A percentile compares a stretch with the other conserved stretches of the same genome.
phyloP scores from a whole-genome alignment of 2,329 filamentous ascomycete genomes.

The Hawksworthiomyces lignivorus region DNA sequence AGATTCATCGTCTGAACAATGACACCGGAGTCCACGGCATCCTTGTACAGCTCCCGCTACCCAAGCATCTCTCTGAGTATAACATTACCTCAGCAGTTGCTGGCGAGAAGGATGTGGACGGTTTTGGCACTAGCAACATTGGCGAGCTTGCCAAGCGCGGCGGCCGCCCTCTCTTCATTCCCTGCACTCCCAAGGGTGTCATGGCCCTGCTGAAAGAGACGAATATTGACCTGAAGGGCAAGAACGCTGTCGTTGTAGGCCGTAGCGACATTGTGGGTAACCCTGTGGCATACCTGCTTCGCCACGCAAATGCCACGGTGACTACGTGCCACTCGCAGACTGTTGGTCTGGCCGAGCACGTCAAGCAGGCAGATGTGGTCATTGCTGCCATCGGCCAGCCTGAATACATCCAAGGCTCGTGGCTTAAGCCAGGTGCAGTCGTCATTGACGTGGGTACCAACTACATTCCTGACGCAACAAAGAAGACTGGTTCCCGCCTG shows the following conservation, averaged over 20 bases:
- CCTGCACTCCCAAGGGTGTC: conserved; percentile 94
- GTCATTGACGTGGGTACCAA: conserved; percentile 98
- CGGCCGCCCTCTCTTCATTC: conserved; percentile 79
- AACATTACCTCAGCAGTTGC: conserved; percentile 81
- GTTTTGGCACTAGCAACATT: conserved; percentile 90
- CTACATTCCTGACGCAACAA: conserved; percentile 80
- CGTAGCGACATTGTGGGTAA: conserved; percentile 96
- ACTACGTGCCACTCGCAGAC: conserved; percentile 94
- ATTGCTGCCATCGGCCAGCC: conserved; percentile 87
- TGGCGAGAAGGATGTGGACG: conserved; percentile 95
- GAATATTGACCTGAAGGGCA: conserved; percentile 76
- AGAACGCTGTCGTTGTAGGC: conserved; percentile 89
- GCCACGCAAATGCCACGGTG: conserved; percentile 93
- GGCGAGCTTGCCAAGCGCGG: conserved; percentile 95
- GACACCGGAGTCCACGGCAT: conserved; percentile 83
- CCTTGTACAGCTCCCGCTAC: conserved; percentile 86
- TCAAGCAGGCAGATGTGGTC: conserved; percentile 82
- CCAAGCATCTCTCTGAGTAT: conserved; percentile 84
- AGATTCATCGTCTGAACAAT: conserved; percentile 77
- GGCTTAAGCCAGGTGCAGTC: conserved; percentile 89
- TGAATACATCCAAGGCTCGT: conserved; percentile 85
- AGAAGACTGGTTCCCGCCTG: conserved; percentile 85
- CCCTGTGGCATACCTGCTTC: conserved; percentile 90
- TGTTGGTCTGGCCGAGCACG: conserved; percentile 58
- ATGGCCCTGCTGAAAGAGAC: conserved; percentile 85